Base-by-base conservation (phyloP, 129 eudicot genomes). In the Pulicaria dysenterica region DNA sequence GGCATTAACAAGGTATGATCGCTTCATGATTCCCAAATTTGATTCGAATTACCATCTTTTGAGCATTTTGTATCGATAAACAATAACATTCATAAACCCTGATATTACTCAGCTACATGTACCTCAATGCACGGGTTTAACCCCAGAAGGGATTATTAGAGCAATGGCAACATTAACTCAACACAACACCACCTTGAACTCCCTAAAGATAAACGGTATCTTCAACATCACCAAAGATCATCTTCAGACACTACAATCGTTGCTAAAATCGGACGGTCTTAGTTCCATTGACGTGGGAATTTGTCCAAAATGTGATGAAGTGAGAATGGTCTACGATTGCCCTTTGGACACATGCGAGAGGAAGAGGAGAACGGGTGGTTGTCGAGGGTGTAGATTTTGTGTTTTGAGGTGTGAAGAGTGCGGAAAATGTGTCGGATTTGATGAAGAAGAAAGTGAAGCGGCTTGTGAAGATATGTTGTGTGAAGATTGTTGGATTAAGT, bases 331-430 rank as follows among this genome's bases (percentile, higher is more conserved):
- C 15, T 89, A 79, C 24, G 95, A 87, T 75, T 92, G 96, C 65
- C 88, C 95, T 12, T 24, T 58, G 71, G 84, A 73, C 8, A 48
- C 74, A 9, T 88, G 95, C 57, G 51, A 38, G 56, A 71, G 54
- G 8, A 83, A 74, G 73, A 67, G 17, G 39, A 24, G 39, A 65
- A 38, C 15, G 5, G 56, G 66, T 1, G 65, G 73, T 16, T 89
- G 98, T 58, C 76, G 82, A 37, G 98, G 95, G 38, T 92, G 98
- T 76, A 64, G 45, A 7, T 41, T 39, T 53, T 92, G 98, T 54
- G 64, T 92, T 70, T 65, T 70, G 6, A 87, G 96, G 78, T 92
- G 98, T 44, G 79, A 68, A 50, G 95, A 81, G 75, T 92, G 98
- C 48, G 84, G 95, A 7, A 69, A 62, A 39, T 89, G 98, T 15